Percentiles rank a stretch among this genome's conserved stretches.
Conservation (phyloP, 257 asterid genomes). For the Nicotiana sylvestris region DNA sequence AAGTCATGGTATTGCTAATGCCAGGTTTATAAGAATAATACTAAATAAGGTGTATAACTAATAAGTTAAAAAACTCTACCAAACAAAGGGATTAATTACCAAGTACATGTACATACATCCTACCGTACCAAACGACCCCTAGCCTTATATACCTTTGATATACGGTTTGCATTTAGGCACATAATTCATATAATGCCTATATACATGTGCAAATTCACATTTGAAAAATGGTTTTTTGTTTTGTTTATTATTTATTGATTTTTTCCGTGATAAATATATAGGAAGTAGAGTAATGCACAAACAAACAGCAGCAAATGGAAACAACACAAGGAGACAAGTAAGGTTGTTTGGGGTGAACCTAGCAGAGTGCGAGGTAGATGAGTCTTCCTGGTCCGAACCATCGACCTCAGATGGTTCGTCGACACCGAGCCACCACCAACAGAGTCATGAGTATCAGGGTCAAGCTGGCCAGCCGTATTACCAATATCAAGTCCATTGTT, state of each 20-base stretch:
- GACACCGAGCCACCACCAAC: slow-evolving; percentile 29
- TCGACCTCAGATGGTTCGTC: slow-evolving; percentile 48
- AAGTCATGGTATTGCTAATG: too few relatives aligned
- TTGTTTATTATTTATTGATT: neutral
- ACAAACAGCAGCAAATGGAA: slow-evolving; percentile 28
- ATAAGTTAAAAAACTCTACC: too few relatives aligned
- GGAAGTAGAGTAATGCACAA: slow-evolving; percentile 2
- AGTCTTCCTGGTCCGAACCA: slow-evolving; percentile 29
- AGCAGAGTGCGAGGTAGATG: slow-evolving; percentile 53
- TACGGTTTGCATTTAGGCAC: too few relatives aligned
- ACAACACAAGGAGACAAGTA: slow-evolving; percentile 51
- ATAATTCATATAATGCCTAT: too few relatives aligned
- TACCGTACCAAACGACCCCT: too few relatives aligned
- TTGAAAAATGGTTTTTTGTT: neutral
- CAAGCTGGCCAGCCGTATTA: slow-evolving; percentile 22
- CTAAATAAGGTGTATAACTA: too few relatives aligned
- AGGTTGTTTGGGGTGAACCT: slow-evolving; percentile 89
- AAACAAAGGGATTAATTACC: too few relatives aligned
- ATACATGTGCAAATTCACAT: neutral
- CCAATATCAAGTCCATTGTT: slow-evolving; percentile 28
- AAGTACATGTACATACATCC: too few relatives aligned
- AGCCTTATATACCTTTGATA: too few relatives aligned
- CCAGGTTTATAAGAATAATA: too few relatives aligned
- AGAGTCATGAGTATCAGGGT: slow-evolving; percentile 5
- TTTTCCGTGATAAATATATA: neutral